Percentiles rank a stretch among this genome's conserved stretches.
Conservation (phyloP, 202 grass and related monocot species). For the Panicum hallii region DNA sequence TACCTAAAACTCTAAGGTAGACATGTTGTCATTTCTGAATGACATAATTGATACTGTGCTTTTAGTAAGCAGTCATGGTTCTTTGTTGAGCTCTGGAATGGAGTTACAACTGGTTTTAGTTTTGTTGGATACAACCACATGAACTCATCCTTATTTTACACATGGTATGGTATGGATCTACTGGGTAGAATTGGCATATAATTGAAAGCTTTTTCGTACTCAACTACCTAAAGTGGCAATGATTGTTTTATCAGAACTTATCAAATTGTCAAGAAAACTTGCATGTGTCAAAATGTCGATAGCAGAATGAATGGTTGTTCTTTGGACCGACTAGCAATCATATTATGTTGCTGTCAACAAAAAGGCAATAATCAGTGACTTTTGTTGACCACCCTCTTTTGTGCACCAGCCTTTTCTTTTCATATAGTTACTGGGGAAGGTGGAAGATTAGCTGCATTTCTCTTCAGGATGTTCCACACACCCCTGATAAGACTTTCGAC, state of each 20-base stretch:
- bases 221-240: conserved; percentile 23
- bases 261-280: conserved; percentile 21
- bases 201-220: conserved; percentile 41
- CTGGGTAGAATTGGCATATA: conserved; percentile 4
- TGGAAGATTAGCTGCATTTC: conserved; percentile 7
- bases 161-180: conserved; percentile 30
- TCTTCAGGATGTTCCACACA: neutral
- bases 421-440: neutral
- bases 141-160: conserved; percentile 26
- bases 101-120: conserved; percentile 6
- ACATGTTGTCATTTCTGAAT: neutral
- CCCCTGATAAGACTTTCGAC: neutral
- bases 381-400: conserved; percentile 43
- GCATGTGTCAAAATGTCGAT: neutral
- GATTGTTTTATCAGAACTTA: neutral
- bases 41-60: neutral
- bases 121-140: neutral
- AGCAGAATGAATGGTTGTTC: conserved; percentile 22
- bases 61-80: neutral
- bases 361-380: conserved; percentile 48
- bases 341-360: conserved; percentile 37
- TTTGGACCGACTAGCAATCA: conserved; percentile 14
- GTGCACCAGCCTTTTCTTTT: conserved; percentile 20
- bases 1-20: neutral
- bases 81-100: neutral